Evolutionary conservation across 1,284 basidiomycete genomes (phyloP).

Genomic region (Singerocomus inundabilis): DNA sequence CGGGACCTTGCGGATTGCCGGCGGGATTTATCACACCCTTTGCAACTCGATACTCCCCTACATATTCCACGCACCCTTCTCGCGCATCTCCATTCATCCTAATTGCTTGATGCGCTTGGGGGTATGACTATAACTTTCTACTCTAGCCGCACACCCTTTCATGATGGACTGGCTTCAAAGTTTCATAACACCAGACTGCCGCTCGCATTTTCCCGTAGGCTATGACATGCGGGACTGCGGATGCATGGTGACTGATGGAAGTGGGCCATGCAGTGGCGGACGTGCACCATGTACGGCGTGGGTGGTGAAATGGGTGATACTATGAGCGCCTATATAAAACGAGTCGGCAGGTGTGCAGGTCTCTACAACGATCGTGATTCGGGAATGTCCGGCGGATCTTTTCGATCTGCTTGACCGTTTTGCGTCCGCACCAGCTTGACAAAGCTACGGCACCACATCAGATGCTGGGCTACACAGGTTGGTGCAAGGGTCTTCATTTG

Average conservation of each 20-base stretch:
- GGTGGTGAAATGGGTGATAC: conserved; percentile 7
- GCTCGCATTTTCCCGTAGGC: conserved; percentile 24
- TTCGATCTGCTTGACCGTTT: conserved; percentile 19
- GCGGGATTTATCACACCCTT: conserved; percentile 4
- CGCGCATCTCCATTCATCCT: conserved; percentile 8
- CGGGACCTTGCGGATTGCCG: conserved; percentile 13
- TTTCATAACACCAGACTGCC: conserved; percentile 18
- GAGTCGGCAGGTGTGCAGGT: conserved; percentile 17
- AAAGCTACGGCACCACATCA: conserved; percentile 13
- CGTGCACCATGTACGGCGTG: conserved; percentile 21
- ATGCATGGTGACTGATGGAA: conserved; percentile 33
- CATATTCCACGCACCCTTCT: not conserved
- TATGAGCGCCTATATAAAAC: conserved; percentile 18
- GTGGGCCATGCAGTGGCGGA: conserved; percentile 22
- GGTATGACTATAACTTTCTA: conserved; percentile 4
- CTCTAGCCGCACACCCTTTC: conserved; percentile 6
- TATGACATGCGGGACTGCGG: conserved; percentile 29
- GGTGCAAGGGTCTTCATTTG: conserved; percentile 16
- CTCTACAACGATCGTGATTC: conserved; percentile 19
- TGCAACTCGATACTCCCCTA: conserved; percentile 9
- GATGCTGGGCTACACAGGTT: conserved; percentile 8
- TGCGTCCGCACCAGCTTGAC: conserved; percentile 22
- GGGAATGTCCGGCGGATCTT: conserved; percentile 26
- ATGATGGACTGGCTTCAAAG: conserved; percentile 8
- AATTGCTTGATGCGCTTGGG: conserved; percentile 16